Base-by-base conservation (phyloP, 2,329 filamentous ascomycete species). In the Sarocladium strictum region DNA sequence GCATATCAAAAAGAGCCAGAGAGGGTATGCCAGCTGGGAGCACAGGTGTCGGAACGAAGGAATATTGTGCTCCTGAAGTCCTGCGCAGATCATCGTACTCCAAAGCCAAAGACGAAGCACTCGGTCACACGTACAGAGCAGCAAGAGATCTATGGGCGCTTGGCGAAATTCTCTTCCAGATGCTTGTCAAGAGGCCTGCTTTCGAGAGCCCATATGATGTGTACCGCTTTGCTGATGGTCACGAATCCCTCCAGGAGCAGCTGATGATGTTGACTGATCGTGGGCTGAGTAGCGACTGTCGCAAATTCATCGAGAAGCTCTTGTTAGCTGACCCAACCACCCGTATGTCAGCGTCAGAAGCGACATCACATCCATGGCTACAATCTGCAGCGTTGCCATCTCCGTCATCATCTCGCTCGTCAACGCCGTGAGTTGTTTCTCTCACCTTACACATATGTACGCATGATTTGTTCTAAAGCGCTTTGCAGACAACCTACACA, bases 1-100 rank as follows among this genome's bases (percentile, higher is more conserved):
- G 56, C 12, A 58, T 58, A 33, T 26, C 15, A 3, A 52, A 52
- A 17, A 19, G 49, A 10, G 49, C 29, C 11, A 17, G n/a, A 49
- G 43, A 49, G 17, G 26, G 26, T 14, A 17, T n/a, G 10, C 9
- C 3, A 3, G 43, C 12, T 3, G 14, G 43, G 5, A 49, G 26
- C 27, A 37, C 49, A 7, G n/a, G 4, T 5, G n/a, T 52, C 21
- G 49, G 49, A 21, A 52, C 49, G 4, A 29, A 35, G 23, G 11
- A 29, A 21, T 52, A 52, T 19, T 52, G 49, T 24, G 49, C 49
- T 4, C 49, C 49, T 6, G 49, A 52, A n/a, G 32, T 52, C 12
- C 15, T 52, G 7, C 6, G 45, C 23, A 24, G 15, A 17, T 11
- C 23, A 3, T 5, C 26, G 29, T 9, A 5, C 9, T 50, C 45